These are phyloP conservation scores for Corinectria fuckeliana DNA, from an alignment of 2,329 filamentous ascomycete genomes.

Conservation along the genomic window DNA sequence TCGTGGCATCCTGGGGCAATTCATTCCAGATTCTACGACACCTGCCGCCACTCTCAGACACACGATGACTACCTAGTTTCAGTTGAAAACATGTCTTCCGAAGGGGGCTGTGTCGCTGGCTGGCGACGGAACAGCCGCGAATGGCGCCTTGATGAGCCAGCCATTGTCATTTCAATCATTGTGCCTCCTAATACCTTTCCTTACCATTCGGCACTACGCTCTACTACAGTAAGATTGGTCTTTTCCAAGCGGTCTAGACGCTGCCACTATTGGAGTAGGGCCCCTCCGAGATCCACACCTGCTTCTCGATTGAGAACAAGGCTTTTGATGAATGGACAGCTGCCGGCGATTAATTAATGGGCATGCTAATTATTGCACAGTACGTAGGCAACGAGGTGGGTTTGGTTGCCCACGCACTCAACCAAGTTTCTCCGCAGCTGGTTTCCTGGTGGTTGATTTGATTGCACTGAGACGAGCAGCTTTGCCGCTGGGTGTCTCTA, in stretches of 20 bases:
- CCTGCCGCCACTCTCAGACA: not conserved
- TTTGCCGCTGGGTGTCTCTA: not conserved
- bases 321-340: conserved; percentile 5
- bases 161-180: not conserved
- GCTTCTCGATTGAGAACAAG: not conserved
- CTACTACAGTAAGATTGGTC: conserved; percentile 14
- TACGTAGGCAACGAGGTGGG: not conserved
- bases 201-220: conserved; percentile 1
- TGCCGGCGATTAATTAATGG: not conserved
- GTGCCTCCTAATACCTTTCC: too few relatives aligned
- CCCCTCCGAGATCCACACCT: not conserved
- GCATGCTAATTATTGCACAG: not conserved
- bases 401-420: not conserved
- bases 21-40: conserved; percentile 11
- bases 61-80: conserved; percentile 3
- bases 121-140: conserved; percentile 1
- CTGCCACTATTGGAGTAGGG: conserved; percentile 3
- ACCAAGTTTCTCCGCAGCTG: not conserved
- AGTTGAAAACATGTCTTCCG: not conserved
- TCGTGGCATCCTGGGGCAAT: not conserved
- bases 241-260: conserved; percentile 11
- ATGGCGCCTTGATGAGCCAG: not conserved
- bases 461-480: not conserved
- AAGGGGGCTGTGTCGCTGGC: conserved; percentile 6
- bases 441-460: not conserved